Evolutionary conservation across 495 filamentous ascomycete genomes (phyloP), one percentile per base, ranked within the genome.

Genomic region (Xylaria venustula): DNA sequence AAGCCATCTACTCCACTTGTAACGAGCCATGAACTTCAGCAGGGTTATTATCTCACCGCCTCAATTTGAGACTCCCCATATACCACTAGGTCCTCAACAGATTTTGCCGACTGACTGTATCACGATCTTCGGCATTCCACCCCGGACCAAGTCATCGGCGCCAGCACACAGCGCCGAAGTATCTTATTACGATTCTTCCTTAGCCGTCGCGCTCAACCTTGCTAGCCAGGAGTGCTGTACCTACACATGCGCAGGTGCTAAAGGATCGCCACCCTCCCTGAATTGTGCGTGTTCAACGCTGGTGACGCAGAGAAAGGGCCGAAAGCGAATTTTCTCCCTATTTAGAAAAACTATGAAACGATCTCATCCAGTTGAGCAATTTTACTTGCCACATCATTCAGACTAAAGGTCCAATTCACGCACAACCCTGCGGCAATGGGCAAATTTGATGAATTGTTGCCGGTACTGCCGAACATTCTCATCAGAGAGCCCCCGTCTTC

Each of bases 31-130:
- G n/a, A n/a, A n/a, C n/a, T n/a, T n/a, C n/a, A n/a, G n/a, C n/a
- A n/a, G n/a, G n/a, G n/a, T n/a, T n/a, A n/a, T 30, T 28, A 15
- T 42, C 51, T 41, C 51, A 54, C 51, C 51, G 51, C 51, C 36
- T 28, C 23, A n/a, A n/a, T n/a, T n/a, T n/a, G n/a, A n/a, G n/a
- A n/a, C n/a, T n/a, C n/a, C n/a, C n/a, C n/a, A n/a, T n/a, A n/a
- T n/a, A n/a, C n/a, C n/a, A n/a, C n/a, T n/a, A n/a, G 23, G 12
- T 42, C 36, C 36, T 17, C 22, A 30, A 22, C 36, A 14, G 51
- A 26, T 26, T 54, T 34, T 34, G 5, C n/a, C n/a, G 5, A 34
- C 30, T 11, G 11, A 34, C 30, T 26, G 15, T 1, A 34, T 54
- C 51, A 15, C 51, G 23, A 42, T 54, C 20, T 34, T 5, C 17